Evolutionary conservation across 2,329 filamentous ascomycete genomes (phyloP).

Genomic region (Diaporthe aspalathi): DNA sequence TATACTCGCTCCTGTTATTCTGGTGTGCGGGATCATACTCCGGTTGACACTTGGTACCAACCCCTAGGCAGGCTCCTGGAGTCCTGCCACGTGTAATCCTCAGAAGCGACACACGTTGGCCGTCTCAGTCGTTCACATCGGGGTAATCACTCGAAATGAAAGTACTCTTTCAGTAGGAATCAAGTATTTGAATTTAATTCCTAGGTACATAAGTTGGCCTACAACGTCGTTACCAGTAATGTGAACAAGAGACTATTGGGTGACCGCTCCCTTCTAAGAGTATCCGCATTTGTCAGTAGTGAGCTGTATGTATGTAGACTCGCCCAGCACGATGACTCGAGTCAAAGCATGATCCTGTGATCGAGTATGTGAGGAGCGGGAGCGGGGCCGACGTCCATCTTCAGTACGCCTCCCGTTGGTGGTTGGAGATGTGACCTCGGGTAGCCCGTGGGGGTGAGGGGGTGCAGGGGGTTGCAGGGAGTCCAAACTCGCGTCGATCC

Average conservation of each 20-base stretch:
- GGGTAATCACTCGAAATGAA: not conserved
- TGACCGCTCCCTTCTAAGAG: not conserved
- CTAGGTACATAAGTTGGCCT: not conserved
- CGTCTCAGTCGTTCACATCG: not conserved
- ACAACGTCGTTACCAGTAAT: not conserved
- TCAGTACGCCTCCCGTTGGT: not conserved
- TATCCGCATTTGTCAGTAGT: not conserved
- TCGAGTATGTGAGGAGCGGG: constrained; percentile 1
- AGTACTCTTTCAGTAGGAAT: not conserved
- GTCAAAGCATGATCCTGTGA: not conserved
- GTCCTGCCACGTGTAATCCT: not conserved
- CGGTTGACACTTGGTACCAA: not conserved
- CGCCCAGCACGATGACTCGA: not conserved
- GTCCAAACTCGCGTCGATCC: not conserved
- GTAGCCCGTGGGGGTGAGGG: constrained; percentile 1
- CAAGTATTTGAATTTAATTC: not conserved
- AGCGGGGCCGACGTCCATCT: constrained; percentile 21
- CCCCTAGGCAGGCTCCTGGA: no score
- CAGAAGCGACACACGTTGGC: not conserved
- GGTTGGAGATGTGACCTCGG: constrained; percentile 1
- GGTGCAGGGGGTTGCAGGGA: not conserved
- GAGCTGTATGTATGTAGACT: not conserved
- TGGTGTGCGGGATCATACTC: not conserved
- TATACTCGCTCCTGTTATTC: not conserved
- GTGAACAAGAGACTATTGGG: not conserved